Base-by-base conservation (phyloP, 495 filamentous ascomycete species). In the Podospora anserina region DNA sequence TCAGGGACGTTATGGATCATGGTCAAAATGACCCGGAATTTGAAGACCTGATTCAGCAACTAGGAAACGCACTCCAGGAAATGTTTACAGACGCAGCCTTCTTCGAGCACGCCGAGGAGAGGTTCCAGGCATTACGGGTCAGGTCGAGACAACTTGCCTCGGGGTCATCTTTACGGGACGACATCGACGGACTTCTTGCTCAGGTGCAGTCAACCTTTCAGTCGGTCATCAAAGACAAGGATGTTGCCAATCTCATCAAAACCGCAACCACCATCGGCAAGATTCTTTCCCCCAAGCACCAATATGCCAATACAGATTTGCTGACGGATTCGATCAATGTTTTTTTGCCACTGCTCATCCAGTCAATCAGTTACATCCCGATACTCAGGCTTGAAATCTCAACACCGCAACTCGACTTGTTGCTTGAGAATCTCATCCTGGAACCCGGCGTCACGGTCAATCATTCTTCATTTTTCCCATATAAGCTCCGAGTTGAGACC, bases 401-500 rank as follows among this genome's bases (percentile, higher is more conserved):
- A 1, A 89, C 91, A 3, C 94, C 92, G 1, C 87, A 91, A 63
- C 80, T 96, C 69, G 93, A 96, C 71, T 86, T 98, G 13, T 81
- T 98, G 0, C 79, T 98, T 7, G 94, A 97, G 72, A 97, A 95
- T 66, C 82, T 98, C 54, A 90, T 98, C 63, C 82, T 98, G 49
- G 93, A 98, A 70, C 94, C 94, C 0, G 94, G 94, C 23, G 83
- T 81, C 39, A 95, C 92, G 2, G 84, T 97, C 70, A 95, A 97
- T 75, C 85, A 88, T 69, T 89, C 90, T 2, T 97, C 93, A 0
- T 97, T 98, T 85, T 86, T 97, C 16, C 94, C 94, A 0, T 94
- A 92, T 78, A 87, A 88, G 54, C 83, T 97, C 65, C 88, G 90
- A 54, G 80, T 97, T 53, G 88, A 93, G 70, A 93, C 92, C 0